Percentiles rank a stretch among this genome's conserved stretches.
Evolutionary conservation across 148 eudicot genomes (phyloP).

Genomic region (Fagopyrum homotropicum): DNA sequence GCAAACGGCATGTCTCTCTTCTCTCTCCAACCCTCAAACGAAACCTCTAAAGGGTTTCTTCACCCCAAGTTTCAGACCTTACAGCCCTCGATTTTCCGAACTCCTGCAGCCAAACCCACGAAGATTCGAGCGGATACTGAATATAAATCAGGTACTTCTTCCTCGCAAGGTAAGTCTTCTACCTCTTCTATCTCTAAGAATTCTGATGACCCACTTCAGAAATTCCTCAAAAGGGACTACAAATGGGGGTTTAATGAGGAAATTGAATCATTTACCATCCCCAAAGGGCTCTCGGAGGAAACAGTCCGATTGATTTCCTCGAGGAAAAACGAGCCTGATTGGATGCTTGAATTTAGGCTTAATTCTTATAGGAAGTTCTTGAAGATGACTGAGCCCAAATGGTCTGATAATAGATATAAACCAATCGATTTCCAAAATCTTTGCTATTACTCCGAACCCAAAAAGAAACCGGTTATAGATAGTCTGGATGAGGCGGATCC

Average conservation of each 20-base stretch:
- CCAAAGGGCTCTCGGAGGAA: constrained; percentile 75
- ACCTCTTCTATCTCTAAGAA: constrained; percentile 14
- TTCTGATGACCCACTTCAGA: constrained; percentile 64
- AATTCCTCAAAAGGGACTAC: constrained; percentile 70
- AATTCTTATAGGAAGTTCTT: constrained; percentile 58
- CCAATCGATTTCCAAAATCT: constrained; percentile 50
- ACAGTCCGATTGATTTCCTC: constrained; percentile 64
- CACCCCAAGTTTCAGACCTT: constrained; percentile 24
- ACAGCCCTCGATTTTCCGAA: constrained; percentile 21
- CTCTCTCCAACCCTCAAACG: constrained; percentile 34
- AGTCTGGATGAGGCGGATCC: constrained; percentile 94
- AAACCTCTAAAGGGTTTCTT: constrained; percentile 29
- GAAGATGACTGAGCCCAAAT: constrained; percentile 69
- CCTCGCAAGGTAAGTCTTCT: constrained; percentile 7
- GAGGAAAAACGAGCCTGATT: constrained; percentile 73
- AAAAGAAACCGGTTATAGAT: constrained; percentile 69
- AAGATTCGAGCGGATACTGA: constrained; percentile 57
- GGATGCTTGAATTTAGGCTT: constrained; percentile 89
- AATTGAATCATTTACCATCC: constrained; percentile 76
- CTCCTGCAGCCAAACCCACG: constrained; percentile 20
- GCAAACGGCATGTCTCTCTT: constrained; percentile 52
- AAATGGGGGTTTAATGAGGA: constrained; percentile 72
- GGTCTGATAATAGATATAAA: constrained; percentile 88
- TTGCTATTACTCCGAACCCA: constrained; percentile 80
- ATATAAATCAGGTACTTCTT: constrained; percentile 58